Conservation (phyloP, 805 yeast species). For the Candida easanensis region DNA sequence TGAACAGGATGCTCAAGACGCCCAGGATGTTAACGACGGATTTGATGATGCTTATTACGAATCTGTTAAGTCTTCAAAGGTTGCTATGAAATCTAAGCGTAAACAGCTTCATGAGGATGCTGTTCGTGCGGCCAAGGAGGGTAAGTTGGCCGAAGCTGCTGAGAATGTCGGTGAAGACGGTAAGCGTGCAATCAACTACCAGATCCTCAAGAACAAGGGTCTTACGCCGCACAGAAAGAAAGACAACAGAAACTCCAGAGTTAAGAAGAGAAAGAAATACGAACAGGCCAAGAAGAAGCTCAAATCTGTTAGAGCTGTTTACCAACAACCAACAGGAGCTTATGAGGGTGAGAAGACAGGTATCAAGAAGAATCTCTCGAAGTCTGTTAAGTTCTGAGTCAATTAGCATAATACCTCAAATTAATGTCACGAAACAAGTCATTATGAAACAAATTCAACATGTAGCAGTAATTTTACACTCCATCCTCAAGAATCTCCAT, state of each 20-base stretch:
- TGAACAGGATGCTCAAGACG: constrained; percentile 44
- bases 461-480: not conserved
- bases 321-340: constrained; percentile 68
- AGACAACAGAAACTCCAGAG: constrained; percentile 93
- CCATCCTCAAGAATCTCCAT: constrained; percentile 1
- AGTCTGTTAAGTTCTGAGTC: constrained; percentile 66
- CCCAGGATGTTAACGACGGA: constrained; percentile 40
- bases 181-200: constrained; percentile 92
- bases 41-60: constrained; percentile 61
- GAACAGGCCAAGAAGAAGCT: constrained; percentile 93
- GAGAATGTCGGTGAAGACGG: constrained; percentile 66
- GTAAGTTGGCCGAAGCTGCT: constrained; percentile 73
- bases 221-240: constrained; percentile 90
- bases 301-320: constrained; percentile 87
- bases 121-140: constrained; percentile 77
- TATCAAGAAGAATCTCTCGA: constrained; percentile 91
- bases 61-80: constrained; percentile 45
- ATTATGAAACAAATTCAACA: not conserved
- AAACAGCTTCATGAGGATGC: constrained; percentile 67
- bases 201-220: constrained; percentile 94
- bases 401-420: not conserved
- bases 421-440: too few relatives aligned
- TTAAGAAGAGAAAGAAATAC: constrained; percentile 96
- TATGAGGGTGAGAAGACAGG: constrained; percentile 96
- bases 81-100: constrained; percentile 51